Evolutionary conservation across 495 filamentous ascomycete species (phyloP).

Genomic region (Neurospora discreta): DNA sequence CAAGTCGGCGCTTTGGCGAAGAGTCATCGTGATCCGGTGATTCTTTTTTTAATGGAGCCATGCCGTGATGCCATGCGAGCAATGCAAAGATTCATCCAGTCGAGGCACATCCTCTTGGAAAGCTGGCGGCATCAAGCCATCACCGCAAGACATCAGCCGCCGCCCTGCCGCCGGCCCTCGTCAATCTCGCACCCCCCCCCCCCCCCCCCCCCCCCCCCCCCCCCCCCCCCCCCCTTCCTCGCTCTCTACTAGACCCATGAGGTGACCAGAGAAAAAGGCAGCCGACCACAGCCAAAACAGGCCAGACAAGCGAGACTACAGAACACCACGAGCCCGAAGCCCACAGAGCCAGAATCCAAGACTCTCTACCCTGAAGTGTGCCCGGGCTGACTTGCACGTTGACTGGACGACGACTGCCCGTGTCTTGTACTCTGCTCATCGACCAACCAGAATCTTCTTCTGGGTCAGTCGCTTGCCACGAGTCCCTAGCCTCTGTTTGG

Average conservation of each 20-base stretch:
- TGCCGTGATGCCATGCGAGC: not conserved
- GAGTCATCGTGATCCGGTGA: not conserved
- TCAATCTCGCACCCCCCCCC: not conserved
- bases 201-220: not conserved
- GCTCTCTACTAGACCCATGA: not conserved
- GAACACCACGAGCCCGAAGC: not conserved
- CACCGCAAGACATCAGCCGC: not conserved
- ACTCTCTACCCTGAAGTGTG: not conserved
- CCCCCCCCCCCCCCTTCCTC: not conserved
- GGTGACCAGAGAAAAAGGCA: not conserved
- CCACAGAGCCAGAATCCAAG: not conserved
- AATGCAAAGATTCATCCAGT: not conserved
- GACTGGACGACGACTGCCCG: not conserved
- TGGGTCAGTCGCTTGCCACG: not conserved
- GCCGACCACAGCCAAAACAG: not conserved
- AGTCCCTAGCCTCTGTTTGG: not conserved
- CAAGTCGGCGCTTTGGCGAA: not conserved
- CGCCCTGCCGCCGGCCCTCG: not conserved
- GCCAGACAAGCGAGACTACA: not conserved
- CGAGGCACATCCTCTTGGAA: not conserved
- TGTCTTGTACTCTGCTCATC: not conserved
- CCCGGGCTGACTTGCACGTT: not conserved
- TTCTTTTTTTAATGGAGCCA: not conserved
- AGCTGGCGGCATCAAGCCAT: not conserved
- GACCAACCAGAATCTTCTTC: not conserved